Evolutionary conservation across 2,329 filamentous ascomycete genomes (phyloP), one percentile per base, ranked within the genome.

Genomic region (Colletotrichum sp.): DNA sequence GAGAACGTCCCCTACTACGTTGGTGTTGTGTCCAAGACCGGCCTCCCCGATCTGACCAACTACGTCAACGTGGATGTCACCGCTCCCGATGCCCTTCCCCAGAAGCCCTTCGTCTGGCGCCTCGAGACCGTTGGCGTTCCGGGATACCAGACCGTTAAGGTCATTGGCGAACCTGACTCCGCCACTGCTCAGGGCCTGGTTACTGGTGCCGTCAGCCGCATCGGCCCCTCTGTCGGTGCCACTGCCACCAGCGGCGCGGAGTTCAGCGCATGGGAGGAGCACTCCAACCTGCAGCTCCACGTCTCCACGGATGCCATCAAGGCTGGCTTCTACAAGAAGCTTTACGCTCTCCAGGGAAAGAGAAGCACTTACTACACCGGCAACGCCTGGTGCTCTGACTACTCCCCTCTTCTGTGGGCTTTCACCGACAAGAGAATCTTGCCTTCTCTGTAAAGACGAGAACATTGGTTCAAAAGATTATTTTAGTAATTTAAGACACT

Each of bases 51-150:
- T 13, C 60, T 71, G 8, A 74, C 71, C 34, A 76, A 75, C 76
- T 79, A 73, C 59, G 13, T 74, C 68, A 79, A 79, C 70, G 72
- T 68, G 24, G 77, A 79, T 65, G 64, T 78, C 36, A 65, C 64
- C n/a, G 71, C 78, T 2, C 66, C 67, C 1, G 68, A 39, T 18
- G 13, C 18, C 16, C 71, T 79, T 28, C 78, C 77, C 10, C 55
- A 57, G 26, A 64, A 39, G 7, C 78, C 78, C 3, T 77, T 79
- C n/a, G 76, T 78, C 18, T 78, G 71, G 72, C 76, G 73, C 8
- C 28, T 78, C 10, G 77, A 78, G 64, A 75, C 72, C 2, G 73
- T 78, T 22, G 78, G 78, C 32, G 76, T 79, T 5, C 77, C 78
- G 1, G 78, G 75, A 1, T 78, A 79, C 64, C 78, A 78, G 62